These are phyloP conservation scores for Vitis vinifera DNA, from an alignment of 164 flowering plant species.

Conservation along the genomic window DNA sequence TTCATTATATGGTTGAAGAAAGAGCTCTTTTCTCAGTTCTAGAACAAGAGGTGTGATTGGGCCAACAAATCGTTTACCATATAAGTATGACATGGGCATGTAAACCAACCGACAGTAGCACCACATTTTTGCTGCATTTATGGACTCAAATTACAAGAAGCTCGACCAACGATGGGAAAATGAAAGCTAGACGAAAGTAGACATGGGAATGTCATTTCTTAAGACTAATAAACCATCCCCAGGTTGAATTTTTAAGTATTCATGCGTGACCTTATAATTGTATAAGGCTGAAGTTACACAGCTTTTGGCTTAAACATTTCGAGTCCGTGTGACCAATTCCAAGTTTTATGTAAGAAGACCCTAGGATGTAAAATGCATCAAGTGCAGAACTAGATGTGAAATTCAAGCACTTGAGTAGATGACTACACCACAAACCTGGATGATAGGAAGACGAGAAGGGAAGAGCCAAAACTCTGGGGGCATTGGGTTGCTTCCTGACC, in stretches of 20 bases:
- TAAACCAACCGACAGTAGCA: slow-evolving; percentile 45
- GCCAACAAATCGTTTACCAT: slow-evolving; percentile 48
- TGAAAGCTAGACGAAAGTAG: too few species aligned
- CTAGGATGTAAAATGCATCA: too few species aligned
- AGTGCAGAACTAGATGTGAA: too few species aligned
- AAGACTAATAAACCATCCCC: too few species aligned
- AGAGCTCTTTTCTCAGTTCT: slow-evolving; percentile 42
- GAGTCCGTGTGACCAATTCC: too few species aligned
- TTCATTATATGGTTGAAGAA: slow-evolving; percentile 34
- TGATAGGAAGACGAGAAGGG: slow-evolving; percentile 6
- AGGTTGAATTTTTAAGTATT: too few species aligned
- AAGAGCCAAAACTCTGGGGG: slow-evolving; percentile 33
- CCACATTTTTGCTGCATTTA: slow-evolving; percentile 48
- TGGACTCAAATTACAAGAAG: neutral
- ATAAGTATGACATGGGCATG: slow-evolving; percentile 47
- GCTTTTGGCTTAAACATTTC: too few species aligned
- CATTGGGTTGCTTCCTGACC: slow-evolving; percentile 33
- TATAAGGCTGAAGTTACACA: too few species aligned
- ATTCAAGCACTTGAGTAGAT: too few species aligned
- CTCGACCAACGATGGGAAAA: neutral
- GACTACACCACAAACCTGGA: slow-evolving; percentile 14
- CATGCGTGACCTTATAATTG: too few species aligned
- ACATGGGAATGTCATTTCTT: too few species aligned
- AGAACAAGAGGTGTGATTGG: slow-evolving; percentile 46
- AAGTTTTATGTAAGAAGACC: too few species aligned